phyloP scores from a whole-genome alignment of 305 asterid species.

The Ilex paraguariensis region DNA sequence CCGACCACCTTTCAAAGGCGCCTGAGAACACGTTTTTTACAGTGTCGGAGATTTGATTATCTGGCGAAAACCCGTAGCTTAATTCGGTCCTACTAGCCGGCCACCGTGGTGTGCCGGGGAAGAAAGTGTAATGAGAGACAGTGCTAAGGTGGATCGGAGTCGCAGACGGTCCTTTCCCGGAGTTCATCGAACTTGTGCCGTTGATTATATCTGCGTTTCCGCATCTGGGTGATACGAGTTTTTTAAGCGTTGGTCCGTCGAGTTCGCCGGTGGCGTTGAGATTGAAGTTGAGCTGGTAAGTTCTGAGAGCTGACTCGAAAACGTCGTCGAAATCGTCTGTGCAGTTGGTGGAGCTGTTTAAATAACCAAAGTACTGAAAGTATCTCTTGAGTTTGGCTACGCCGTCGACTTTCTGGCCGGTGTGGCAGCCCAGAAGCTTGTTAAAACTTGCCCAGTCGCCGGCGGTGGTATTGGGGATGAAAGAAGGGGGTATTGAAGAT shows the following conservation, averaged over 20 bases:
- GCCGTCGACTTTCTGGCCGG: conserved; percentile 55
- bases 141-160: conserved; percentile 21
- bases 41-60: conserved; percentile 30
- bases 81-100: conserved; percentile 39
- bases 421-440: conserved; percentile 45
- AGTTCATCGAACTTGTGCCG: conserved; percentile 64
- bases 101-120: conserved; percentile 77
- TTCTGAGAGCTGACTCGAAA: conserved; percentile 54
- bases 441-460: conserved; percentile 51
- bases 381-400: conserved; percentile 49
- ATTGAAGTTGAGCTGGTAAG: conserved; percentile 76
- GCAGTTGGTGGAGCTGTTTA: conserved; percentile 36
- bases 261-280: conserved; percentile 60
- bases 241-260: conserved; percentile 43
- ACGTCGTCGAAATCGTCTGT: conserved; percentile 63
- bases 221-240: conserved; percentile 59
- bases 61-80: conserved; percentile 63
- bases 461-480: conserved; percentile 35
- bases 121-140: conserved; percentile 71
- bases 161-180: conserved; percentile 23
- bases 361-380: conserved; percentile 67
- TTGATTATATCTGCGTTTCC: conserved; percentile 65
- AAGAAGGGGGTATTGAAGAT: conserved; percentile 43
- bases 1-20: conserved; percentile 91
- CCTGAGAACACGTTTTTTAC: conserved; percentile 41